Base-by-base conservation (phyloP, 2,329 filamentous ascomycete species). In the Lachnellula willkommii region DNA sequence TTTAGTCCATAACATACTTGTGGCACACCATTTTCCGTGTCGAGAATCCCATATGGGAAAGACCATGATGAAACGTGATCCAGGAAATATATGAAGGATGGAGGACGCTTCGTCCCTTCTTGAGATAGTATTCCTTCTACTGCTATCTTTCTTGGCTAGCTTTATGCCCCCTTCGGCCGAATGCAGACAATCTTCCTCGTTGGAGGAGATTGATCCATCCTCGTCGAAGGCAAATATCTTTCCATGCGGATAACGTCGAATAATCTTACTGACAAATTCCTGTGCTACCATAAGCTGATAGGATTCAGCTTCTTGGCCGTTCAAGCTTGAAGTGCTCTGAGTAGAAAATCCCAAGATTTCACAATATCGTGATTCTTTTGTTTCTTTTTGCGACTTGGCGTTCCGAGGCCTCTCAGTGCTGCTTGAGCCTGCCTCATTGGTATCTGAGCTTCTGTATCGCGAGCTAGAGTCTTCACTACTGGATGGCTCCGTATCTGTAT, bases 1-100 rank as follows among this genome's bases (percentile, higher is more conserved):
- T 8, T 56, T 50, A 7, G 64, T 63, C 65, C 65, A 67, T 1
- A 67, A 56, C 46, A 68, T 67, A 42, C 59, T 62, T 4, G 57
- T 60, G 8, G 65, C 57, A 55, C 67, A 63, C 64, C 65, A 68
- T 11, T 61, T 60, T 54, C 65, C 63, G 11, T 20, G 20, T 12
- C 26, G 24, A 46, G 32, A 48, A 36, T 36, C 20, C 15, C 57
- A 47, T 59, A 65, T 4, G 52, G 55, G 45, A 28, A 28, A 11
- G 3, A 47, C 45, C 45, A 47, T n/a, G 26, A 47, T 47, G 24
- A 35, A 52, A 6, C 50, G 24, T 14, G 32, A 37, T 24, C 42
- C 52, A 5, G 43, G 43, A 32, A 26, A 43, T 35, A 43, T 52
- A 15, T 46, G 22, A n/a, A 52, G 39, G 15, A 52, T 46, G 15